Evolutionary conservation across 164 flowering plant genomes (phyloP).

Genomic region (Nelumbo lutea): DNA sequence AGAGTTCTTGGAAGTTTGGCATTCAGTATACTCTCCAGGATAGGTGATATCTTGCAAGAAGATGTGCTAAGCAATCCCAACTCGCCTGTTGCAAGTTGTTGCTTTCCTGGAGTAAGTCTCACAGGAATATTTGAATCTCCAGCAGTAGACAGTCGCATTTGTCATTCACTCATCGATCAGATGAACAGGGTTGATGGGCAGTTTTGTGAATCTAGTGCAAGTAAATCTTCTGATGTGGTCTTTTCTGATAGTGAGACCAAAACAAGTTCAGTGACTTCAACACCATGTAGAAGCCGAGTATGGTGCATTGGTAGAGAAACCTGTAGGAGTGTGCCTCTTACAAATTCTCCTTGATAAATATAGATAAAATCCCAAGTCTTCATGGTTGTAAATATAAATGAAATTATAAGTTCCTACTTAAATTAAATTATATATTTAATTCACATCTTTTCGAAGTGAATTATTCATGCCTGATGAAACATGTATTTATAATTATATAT

Average conservation of each 20-base stretch:
- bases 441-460: too few relatives aligned
- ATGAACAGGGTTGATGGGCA: conserved; percentile 40
- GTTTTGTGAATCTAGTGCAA: conserved; percentile 17
- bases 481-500: too few relatives aligned
- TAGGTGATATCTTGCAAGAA: conserved; percentile 73
- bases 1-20: conserved; percentile 76
- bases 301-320: conserved; percentile 70
- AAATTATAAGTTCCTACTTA: too few relatives aligned
- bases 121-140: conserved; percentile 16
- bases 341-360: conserved; percentile 34
- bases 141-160: conserved; percentile 12
- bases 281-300: conserved; percentile 43
- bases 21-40: conserved; percentile 63
- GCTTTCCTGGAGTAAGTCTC: conserved; percentile 32
- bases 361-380: neutral
- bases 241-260: conserved; percentile 27
- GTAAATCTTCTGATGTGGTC: conserved; percentile 22
- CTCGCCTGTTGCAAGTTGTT: conserved; percentile 36
- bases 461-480: too few relatives aligned
- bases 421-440: too few relatives aligned
- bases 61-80: conserved; percentile 60
- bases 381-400: conserved; percentile 15
- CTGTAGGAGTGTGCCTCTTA: conserved; percentile 34
- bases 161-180: conserved; percentile 49
- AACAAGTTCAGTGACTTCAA: conserved; percentile 36